These are phyloP conservation scores for Metschnikowia amazonensis DNA, from an alignment of 805 yeast genomes.

Conservation along the genomic window DNA sequence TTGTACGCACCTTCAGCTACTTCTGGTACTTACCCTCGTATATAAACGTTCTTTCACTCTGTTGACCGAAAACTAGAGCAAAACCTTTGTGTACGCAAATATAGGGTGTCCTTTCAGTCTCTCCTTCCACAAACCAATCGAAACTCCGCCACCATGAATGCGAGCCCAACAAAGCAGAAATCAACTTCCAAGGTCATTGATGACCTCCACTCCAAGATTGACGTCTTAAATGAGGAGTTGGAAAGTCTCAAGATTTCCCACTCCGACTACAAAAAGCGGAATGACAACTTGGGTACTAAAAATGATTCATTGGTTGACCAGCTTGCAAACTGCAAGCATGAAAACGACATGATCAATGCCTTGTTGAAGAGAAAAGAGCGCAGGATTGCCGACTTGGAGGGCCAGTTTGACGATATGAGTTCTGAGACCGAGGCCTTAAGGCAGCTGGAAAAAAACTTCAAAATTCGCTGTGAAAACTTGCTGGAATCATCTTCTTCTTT, in stretches of 20 bases:
- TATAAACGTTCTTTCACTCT: neutral
- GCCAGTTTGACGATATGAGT: conserved; percentile 46
- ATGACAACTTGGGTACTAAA: conserved; percentile 44
- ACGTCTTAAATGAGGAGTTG: conserved; percentile 42
- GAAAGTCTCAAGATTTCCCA: conserved; percentile 36
- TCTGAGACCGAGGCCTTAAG: conserved; percentile 47
- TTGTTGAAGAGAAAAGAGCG: conserved; percentile 68
- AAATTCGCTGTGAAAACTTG: conserved; percentile 45
- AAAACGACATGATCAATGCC: conserved; percentile 69
- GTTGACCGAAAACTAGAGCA: conserved; percentile 8
- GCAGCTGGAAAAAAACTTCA: conserved; percentile 47
- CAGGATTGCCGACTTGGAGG: conserved; percentile 62
- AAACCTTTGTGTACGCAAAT: conserved; percentile 1
- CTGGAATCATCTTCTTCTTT: conserved; percentile 44
- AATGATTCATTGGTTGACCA: conserved; percentile 58
- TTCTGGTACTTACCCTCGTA: neutral
- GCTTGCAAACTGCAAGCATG: conserved; percentile 68
- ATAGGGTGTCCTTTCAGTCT: conserved; percentile 1
- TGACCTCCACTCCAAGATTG: conserved; percentile 46
- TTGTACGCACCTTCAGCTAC: neutral
- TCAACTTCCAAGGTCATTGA: conserved; percentile 46
- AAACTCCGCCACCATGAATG: conserved; percentile 14
- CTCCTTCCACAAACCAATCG: neutral
- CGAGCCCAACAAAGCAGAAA: conserved; percentile 21
- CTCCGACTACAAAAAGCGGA: conserved; percentile 51